A percentile compares a stretch with the other conserved stretches of the same genome.
Conservation (phyloP, 257 asterid genomes). For the Forsythia viridissima region DNA sequence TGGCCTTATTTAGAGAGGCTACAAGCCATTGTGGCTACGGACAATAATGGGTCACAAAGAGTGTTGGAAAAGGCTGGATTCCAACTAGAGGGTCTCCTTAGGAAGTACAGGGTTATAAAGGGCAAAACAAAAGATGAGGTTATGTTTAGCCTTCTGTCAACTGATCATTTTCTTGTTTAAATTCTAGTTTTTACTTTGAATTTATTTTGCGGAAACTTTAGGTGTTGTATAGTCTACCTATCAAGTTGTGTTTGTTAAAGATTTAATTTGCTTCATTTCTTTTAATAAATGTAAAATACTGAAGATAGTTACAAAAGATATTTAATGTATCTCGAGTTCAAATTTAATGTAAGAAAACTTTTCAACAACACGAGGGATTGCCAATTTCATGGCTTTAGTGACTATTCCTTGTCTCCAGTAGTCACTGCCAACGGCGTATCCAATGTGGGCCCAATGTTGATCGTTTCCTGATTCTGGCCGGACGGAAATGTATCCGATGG, state of each 20-base stretch:
- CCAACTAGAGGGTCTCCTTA: conserved; percentile 49
- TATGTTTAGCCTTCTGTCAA: conserved; percentile 38
- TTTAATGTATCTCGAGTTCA: no score
- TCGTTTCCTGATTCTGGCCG: conserved; percentile 49
- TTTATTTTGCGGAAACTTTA: neutral
- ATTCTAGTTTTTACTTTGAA: neutral
- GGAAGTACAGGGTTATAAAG: conserved; percentile 27
- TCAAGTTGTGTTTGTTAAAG: neutral
- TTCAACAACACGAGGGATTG: conserved; percentile 45
- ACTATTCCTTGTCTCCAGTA: conserved; percentile 67
- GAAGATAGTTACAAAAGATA: no score
- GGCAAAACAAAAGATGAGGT: conserved; percentile 34
- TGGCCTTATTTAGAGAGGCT: conserved; percentile 46
- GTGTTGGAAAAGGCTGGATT: neutral
- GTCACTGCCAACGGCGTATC: conserved; percentile 52
- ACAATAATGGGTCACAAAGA: conserved; percentile 34
- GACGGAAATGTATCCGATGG: conserved; percentile 65
- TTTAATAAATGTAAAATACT: no score
- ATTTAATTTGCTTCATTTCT: no score
- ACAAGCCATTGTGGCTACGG: conserved; percentile 47
- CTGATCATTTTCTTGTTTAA: conserved; percentile 2
- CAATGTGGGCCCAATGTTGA: conserved; percentile 60
- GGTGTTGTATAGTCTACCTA: neutral
- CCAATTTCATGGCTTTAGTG: conserved; percentile 49
- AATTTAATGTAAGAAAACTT: conserved; percentile 28